phyloP scores from a whole-genome alignment of 192 early-diverging fungal species.

The Globomyces pollinis-pini region DNA sequence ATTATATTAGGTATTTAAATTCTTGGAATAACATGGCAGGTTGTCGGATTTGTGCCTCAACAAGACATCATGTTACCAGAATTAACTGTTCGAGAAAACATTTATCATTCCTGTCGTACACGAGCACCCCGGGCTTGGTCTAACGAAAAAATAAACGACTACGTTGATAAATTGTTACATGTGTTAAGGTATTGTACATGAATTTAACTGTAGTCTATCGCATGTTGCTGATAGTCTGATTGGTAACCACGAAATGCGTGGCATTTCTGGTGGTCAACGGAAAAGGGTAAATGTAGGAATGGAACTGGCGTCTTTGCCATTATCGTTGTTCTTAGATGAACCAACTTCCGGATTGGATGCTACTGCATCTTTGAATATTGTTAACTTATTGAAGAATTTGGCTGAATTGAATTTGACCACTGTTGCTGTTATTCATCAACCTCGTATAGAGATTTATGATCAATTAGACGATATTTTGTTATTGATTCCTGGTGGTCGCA shows the following conservation, averaged over 20 bases:
- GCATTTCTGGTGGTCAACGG: slow-evolving; percentile 81
- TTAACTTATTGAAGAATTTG: slow-evolving; percentile 61
- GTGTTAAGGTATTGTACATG: too few species aligned
- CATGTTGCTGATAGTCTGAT: slow-evolving; percentile 33
- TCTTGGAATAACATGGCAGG: too few species aligned
- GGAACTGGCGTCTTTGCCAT: slow-evolving; percentile 74
- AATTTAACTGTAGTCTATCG: too few species aligned
- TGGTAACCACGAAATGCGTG: slow-evolving; percentile 63
- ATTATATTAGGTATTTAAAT: too few species aligned
- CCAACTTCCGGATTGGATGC: slow-evolving; percentile 75
- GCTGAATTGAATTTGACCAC: slow-evolving; percentile 54
- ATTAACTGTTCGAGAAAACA: slow-evolving; percentile 67
- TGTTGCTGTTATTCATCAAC: slow-evolving; percentile 44
- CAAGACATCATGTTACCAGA: slow-evolving; percentile 33
- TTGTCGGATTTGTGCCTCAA: slow-evolving; percentile 36
- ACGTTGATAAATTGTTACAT: slow-evolving; percentile 65
- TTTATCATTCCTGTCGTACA: slow-evolving; percentile 65
- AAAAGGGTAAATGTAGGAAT: slow-evolving; percentile 80
- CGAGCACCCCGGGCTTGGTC: slow-evolving; percentile 64
- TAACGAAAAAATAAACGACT: slow-evolving; percentile 55
- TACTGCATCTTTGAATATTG: slow-evolving; percentile 58
- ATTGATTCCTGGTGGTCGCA: slow-evolving; percentile 67
- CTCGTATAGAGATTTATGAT: slow-evolving; percentile 7
- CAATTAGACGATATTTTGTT: slow-evolving; percentile 80
- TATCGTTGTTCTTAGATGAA: slow-evolving; percentile 78